A percentile compares a stretch with the other conserved stretches of the same genome.
Conservation (phyloP, 257 asterid species). For the Pogostemon cablin region DNA sequence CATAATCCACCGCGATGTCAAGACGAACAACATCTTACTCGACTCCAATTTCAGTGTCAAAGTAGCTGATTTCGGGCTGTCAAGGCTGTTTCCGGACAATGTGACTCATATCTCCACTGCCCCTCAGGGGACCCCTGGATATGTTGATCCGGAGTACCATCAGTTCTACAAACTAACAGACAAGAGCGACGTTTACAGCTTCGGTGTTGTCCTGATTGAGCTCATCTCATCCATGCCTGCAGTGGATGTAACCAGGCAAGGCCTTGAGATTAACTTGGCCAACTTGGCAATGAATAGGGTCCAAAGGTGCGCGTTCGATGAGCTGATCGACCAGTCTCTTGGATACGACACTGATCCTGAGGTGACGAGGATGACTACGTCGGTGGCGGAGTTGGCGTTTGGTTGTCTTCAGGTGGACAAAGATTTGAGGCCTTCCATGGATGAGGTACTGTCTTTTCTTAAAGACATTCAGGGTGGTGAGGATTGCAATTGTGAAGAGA, state of each 20-base stretch:
- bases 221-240: slow-evolving; percentile 57
- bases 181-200: not conserved
- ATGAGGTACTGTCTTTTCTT: slow-evolving; percentile 52
- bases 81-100: slow-evolving; percentile 59
- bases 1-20: slow-evolving; percentile 72
- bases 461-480: slow-evolving; percentile 44
- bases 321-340: slow-evolving; percentile 57
- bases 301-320: slow-evolving; percentile 57
- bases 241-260: slow-evolving; percentile 44
- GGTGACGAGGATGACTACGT: slow-evolving; percentile 58
- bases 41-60: slow-evolving; percentile 59
- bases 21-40: slow-evolving; percentile 72
- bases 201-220: too few species aligned
- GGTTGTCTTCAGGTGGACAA: slow-evolving; percentile 66
- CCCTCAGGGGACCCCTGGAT: slow-evolving; percentile 43
- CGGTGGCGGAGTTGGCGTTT: slow-evolving; percentile 77
- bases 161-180: too few species aligned
- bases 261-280: slow-evolving; percentile 66
- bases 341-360: slow-evolving; percentile 55
- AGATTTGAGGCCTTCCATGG: slow-evolving; percentile 84
- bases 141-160: too few species aligned
- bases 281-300: slow-evolving; percentile 60
- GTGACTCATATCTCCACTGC: slow-evolving; percentile 79
- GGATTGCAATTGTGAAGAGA: slow-evolving; percentile 25
- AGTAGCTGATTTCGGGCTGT: slow-evolving; percentile 85